Evolutionary conservation across 129 eudicot genomes (phyloP).

Genomic region (Arctium minus): DNA sequence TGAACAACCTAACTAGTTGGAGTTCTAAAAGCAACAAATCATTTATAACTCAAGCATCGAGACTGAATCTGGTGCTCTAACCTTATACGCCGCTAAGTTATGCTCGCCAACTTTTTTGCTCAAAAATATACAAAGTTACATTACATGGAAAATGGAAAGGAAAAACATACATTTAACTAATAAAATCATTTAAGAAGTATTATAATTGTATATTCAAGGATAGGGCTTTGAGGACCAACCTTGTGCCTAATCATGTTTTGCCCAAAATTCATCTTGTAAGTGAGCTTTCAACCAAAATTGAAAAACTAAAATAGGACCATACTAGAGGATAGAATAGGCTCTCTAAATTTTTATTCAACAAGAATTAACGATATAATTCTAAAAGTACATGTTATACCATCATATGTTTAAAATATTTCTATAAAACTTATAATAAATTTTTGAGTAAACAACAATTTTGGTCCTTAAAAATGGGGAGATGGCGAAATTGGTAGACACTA

Average conservation of each 20-base stretch:
- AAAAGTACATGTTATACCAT: too few species aligned
- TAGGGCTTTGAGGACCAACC: not conserved
- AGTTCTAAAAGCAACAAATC: not conserved
- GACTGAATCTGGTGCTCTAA: not conserved
- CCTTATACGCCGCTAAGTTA: not conserved
- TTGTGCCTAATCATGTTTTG: not conserved
- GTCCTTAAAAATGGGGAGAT: too few species aligned
- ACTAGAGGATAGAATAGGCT: not conserved
- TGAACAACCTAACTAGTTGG: too few species aligned
- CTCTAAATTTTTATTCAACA: not conserved
- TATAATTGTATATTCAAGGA: too few species aligned
- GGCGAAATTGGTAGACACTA: too few species aligned
- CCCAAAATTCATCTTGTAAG: too few species aligned
- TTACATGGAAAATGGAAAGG: too few species aligned
- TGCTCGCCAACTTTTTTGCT: too few species aligned
- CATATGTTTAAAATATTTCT: not conserved
- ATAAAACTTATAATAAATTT: too few species aligned
- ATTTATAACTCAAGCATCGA: not conserved
- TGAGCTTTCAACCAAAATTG: not conserved
- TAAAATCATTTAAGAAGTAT: too few species aligned
- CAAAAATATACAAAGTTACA: too few species aligned
- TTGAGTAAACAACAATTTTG: too few species aligned
- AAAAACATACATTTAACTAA: not conserved
- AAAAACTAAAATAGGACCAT: not conserved
- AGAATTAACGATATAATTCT: not conserved